Evolutionary conservation across 768 basidiomycete species (phyloP), one percentile per base, ranked within the genome.

Genomic region (Boletus speciosus): DNA sequence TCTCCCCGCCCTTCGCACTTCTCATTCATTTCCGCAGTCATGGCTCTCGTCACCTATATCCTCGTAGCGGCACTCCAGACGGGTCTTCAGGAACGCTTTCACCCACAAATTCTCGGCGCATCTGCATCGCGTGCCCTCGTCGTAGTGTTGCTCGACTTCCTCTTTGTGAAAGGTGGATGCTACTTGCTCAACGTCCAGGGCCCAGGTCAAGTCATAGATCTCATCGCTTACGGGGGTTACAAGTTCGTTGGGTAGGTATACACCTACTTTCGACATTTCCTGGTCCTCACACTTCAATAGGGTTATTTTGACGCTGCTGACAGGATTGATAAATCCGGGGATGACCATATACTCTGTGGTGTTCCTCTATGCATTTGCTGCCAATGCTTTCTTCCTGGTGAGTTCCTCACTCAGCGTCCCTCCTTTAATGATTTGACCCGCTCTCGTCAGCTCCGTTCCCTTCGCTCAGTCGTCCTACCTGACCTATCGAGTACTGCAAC

Each of bases 1-100:
- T 52, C 39, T 4, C 25, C 14, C 23, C 43, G 45, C 36, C 51
- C 39, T 37, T 52, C 25, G 21, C 49, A 11, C 56, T 34, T 31
- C 53, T 47, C 51, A 54, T 54, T 57, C 48, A 52, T 63, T 27
- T 59, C 55, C 50, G 34, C 19, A 95, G 92, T 85, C 11, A 98
- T 99, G 97, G 91, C 94, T 0, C 78, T 98, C 16, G 92, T 96
- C 31, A 97, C 97, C 0, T 98, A 98, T 67, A 86, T 98, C 57
- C 85, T 99, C 38, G 78, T 97, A 3, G 86, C 88, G 16, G 94
- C 92, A 5, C 76, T 97, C 7, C 81, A 88, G 49, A 84, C 92
- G 2, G 96, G 97, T 27, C 76, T 96, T 16, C 79, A 89, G 52
- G 81, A 84, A 49, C 80, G 84, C 37, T 98, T 97, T 67, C 84